Evolutionary conservation across 1,284 basidiomycete species (phyloP), one percentile per base, ranked within the genome.

Genomic region (Cutaneotrichosporon sp.): DNA sequence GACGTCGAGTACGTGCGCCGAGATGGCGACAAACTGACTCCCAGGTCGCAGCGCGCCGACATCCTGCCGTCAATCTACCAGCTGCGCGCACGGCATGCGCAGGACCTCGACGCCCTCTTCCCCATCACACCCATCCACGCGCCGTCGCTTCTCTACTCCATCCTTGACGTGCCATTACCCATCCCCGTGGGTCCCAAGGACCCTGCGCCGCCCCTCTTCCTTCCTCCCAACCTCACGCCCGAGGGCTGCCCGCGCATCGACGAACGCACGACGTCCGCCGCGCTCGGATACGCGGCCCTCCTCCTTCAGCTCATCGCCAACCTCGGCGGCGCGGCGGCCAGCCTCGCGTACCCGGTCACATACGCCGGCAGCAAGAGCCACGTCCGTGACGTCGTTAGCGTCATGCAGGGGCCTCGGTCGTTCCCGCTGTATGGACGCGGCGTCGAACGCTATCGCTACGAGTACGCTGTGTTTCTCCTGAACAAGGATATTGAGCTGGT

Each of bases 401-500:
- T 86, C 8, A 94, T 97, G 86, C 85, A 91, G 60, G 92, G 93
- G 2, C 89, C 91, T 13, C 79, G 92, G 70, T 87, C 91, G 5
- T 97, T 96, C 71, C 93, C 94, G 10, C 77, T 99, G 34, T 97
- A 92, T 70, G 87, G 88, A 0, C 89, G 84, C 73, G 91, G 92
- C 10, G 91, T 97, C 52, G 96, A 98, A 71, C 85, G 85, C 38
- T 97, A 97, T 75, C 81, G 96, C 23, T 99, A 96, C 72, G 94
- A 98, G 71, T 99, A 98, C 75, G 96, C 86, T 9, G 92, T 97
- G 4, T 98, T 96, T 70, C 76, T 98, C 44, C 79, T 98, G 36
- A 98, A 98, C 78, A 99, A 98, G 77, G 81, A 99, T 71, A 91
- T 98, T 60, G 94, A 98, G 77, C 80, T 91, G 80, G 90, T 92